phyloP scores from a whole-genome alignment of 345 rosid species.

The Psidium friedrichsthalianum region DNA sequence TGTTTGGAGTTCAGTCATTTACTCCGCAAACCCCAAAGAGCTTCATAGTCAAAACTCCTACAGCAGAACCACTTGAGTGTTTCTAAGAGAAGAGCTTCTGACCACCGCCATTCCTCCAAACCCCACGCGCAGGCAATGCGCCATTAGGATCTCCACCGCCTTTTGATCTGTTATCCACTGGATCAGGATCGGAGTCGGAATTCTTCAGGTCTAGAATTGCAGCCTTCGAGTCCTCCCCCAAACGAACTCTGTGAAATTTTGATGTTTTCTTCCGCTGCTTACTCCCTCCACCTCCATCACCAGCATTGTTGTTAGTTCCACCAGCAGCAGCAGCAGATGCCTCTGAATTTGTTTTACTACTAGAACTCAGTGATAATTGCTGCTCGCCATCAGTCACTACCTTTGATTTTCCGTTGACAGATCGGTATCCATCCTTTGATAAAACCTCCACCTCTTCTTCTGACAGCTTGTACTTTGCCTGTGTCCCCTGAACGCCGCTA shows the following conservation, averaged over 20 bases:
- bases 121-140: constrained; percentile 49
- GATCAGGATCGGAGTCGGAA: constrained; percentile 27
- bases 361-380: constrained; percentile 1
- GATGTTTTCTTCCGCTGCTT: constrained; percentile 74
- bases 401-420: constrained; percentile 38
- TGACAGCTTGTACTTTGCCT: constrained; percentile 28
- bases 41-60: neutral
- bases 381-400: constrained; percentile 16
- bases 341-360: constrained; percentile 9
- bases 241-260: constrained; percentile 56
- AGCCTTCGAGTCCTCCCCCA: constrained; percentile 73
- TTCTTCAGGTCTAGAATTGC: constrained; percentile 38
- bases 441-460: constrained; percentile 47
- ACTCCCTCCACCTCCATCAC: constrained; percentile 9
- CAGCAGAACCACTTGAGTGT: neutral
- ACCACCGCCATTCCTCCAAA: constrained; percentile 69
- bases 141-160: constrained; percentile 14
- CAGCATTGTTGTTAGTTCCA: constrained; percentile 14
- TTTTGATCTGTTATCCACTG: constrained; percentile 8
- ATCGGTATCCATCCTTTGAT: constrained; percentile 52
- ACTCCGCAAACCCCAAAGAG: neutral
- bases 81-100: constrained; percentile 36
- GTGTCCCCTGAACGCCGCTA: constrained; percentile 48
- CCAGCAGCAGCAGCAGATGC: constrained; percentile 2
- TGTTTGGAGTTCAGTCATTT: neutral